Evolutionary conservation across 148 eudicot species (phyloP), one percentile per base, ranked within the genome.

Genomic region (Camellia lanceoleosa): DNA sequence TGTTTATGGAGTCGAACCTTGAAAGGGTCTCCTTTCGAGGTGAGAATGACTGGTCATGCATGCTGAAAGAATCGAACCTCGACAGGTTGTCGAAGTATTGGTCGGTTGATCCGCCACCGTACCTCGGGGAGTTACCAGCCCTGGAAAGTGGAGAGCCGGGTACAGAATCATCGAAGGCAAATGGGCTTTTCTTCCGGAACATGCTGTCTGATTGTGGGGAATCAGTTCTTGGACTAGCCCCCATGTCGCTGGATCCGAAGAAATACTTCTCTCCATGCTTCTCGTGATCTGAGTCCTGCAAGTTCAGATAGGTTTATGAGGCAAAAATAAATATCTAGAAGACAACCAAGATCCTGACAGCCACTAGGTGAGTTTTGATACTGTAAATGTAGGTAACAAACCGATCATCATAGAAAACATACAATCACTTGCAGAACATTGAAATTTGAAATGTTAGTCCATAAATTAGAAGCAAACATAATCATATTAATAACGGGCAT

Each of bases 91-190:
- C 92, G 68, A 91, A 92, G 81, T 86, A 91, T 59, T 77, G 82
- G 82, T 92, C 94, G 65, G 87, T 87, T 7, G 93, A 83, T 71
- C 83, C 94, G 66, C 79, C 88, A 19, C 92, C 83, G 74, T 87
- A 87, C 82, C 92, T 89, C 5, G 88, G 92, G 58, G 97, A 93
- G 85, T 89, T 89, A 44, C 87, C 94, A 56, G 92, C 88, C 83
- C 87, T 89, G 9, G 97, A 89, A 78, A 87, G 88, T 58, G 98
- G 99, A 79, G 91, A 84, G 51, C 91, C 87, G 15, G 99, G 93
- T 42, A 93, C 92, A 16, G 98, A 96, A 84, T 96, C 97, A 47
- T 91, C 99, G 74, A 92, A 92, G 66, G 62, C 82, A 84, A 89
- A 91, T 1, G 85, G 84, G 84, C 91, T 93, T 44, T 80, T 88